Conservation (phyloP, 306 rosid species). For the Medicago lupulina region DNA sequence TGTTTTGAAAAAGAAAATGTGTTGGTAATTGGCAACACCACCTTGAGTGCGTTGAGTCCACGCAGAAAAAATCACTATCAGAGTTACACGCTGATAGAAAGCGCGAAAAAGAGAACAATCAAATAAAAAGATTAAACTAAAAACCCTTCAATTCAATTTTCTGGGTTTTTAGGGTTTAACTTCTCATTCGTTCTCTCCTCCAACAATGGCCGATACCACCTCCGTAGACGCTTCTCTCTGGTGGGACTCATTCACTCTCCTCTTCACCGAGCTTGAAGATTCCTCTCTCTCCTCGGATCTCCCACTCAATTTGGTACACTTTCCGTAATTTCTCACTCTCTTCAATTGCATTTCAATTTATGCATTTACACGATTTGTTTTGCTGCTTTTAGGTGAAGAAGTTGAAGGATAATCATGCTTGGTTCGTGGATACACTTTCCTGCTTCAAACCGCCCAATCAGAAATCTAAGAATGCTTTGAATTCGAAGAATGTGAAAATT, state of each 20-base stretch:
- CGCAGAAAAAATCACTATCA: no score
- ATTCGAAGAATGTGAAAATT: constrained; percentile 63
- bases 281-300: constrained; percentile 68
- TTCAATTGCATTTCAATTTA: background rate
- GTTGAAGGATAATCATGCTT: constrained; percentile 72
- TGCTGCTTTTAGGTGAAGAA: constrained; percentile 61
- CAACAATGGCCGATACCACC: constrained; percentile 63
- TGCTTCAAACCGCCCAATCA: constrained; percentile 72
- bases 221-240: constrained; percentile 80
- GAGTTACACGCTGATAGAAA: constrained; percentile 5
- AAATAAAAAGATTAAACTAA: constrained; percentile 38
- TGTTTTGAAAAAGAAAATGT: no score
- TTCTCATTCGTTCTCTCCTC: constrained; percentile 25
- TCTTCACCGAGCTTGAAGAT: constrained; percentile 76
- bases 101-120: constrained; percentile 64
- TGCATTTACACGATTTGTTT: constrained; percentile 30
- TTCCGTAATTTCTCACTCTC: background rate
- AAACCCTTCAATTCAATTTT: constrained; percentile 41
- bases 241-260: constrained; percentile 87
- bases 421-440: constrained; percentile 72
- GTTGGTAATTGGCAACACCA: no score
- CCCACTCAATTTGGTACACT: constrained; percentile 68
- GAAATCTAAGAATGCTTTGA: constrained; percentile 77
- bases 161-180: constrained; percentile 50
- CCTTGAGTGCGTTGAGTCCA: no score